Percentiles rank a stretch among this genome's conserved stretches.
These are phyloP conservation scores for Xanthoconium purpureum DNA, from an alignment of 768 basidiomycete genomes.

Conservation along the genomic window DNA sequence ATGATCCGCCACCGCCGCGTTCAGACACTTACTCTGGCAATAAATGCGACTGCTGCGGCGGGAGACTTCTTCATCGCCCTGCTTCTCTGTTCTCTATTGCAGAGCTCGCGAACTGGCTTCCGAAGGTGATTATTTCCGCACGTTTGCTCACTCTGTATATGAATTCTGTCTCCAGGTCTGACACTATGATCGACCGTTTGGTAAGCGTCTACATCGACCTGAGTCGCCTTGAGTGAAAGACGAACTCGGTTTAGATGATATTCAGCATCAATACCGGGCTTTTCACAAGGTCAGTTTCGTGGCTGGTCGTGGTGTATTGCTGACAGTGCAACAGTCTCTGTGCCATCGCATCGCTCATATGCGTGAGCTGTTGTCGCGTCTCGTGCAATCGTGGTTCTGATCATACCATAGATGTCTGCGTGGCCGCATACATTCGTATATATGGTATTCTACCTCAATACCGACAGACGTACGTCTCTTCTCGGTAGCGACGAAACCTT, in stretches of 20 bases:
- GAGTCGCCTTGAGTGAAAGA: not conserved
- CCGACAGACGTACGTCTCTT: slow-evolving; percentile 49
- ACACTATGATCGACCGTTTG: slow-evolving; percentile 49
- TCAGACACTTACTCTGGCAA: slow-evolving; percentile 43
- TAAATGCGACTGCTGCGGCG: slow-evolving; percentile 48
- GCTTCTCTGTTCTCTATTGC: slow-evolving; percentile 46
- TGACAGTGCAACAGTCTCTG: slow-evolving; percentile 21
- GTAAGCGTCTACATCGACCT: slow-evolving; percentile 5
- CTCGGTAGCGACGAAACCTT: not conserved
- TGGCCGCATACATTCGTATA: slow-evolving; percentile 52
- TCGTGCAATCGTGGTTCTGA: not conserved
- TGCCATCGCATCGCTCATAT: not conserved
- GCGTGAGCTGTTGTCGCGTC: slow-evolving; percentile 13
- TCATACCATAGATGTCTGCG: not conserved
- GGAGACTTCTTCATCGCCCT: slow-evolving; percentile 49
- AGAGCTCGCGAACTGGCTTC: slow-evolving; percentile 50
- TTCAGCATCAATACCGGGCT: slow-evolving; percentile 47
- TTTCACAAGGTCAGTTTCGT: slow-evolving; percentile 28
- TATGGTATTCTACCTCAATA: slow-evolving; percentile 57
- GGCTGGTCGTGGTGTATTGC: not conserved
- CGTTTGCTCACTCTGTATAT: not conserved
- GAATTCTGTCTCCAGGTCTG: slow-evolving; percentile 30
- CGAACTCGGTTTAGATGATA: slow-evolving; percentile 35
- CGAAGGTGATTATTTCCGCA: slow-evolving; percentile 27
- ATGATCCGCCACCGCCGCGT: not conserved